Base-by-base conservation (phyloP, 495 filamentous ascomycete species). In the Penicillium crystallinum region DNA sequence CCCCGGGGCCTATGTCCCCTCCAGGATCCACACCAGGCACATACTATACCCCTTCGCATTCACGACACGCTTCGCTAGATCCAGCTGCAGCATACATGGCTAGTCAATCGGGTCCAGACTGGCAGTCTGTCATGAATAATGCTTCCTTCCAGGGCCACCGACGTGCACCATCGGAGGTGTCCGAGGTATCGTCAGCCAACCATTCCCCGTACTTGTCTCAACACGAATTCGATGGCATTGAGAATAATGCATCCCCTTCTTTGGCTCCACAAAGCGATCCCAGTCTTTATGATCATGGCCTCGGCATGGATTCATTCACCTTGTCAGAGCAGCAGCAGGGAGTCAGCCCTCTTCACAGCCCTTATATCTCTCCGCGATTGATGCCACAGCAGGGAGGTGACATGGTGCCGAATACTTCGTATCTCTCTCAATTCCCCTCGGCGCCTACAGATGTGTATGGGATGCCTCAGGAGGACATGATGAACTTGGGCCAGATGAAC, bases 161-260 rank as follows among this genome's bases (percentile, higher is more conserved):
- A 48, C 80, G 90, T 62, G 81, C 86, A 31, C 88, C 91, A 1
- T 97, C 92, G 6, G 93, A 97, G 64, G 88, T 87, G 58, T 97
- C 91, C 5, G 93, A 97, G 58, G 79, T 88, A 6, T 88, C 84
- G 4, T 92, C 88, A 14, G 95, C 90, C 17, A 86, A 81, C 1
- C 83, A 84, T 27, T 97, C 92, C 17, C 93, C 93, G 39, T 89
- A 83, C 61, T 63, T 96, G 42, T 79, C 79, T 22, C 89, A 88
- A 62, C 78, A 85, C 46, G 93, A 97, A 46, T 82, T 92, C 62
- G 91, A 97, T 12, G 71, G 74, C 8, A 70, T 80, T 46, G 86
- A 90, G 41, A 84, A 85, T 40, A 81, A 78, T 46, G 81, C 85
- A 39, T 96, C 92, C 2, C 93, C 93, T 5, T 80, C 95, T 65